These are phyloP conservation scores for Huiozyma naganishii DNA, from an alignment of 805 yeast genomes.

Conservation along the genomic window DNA sequence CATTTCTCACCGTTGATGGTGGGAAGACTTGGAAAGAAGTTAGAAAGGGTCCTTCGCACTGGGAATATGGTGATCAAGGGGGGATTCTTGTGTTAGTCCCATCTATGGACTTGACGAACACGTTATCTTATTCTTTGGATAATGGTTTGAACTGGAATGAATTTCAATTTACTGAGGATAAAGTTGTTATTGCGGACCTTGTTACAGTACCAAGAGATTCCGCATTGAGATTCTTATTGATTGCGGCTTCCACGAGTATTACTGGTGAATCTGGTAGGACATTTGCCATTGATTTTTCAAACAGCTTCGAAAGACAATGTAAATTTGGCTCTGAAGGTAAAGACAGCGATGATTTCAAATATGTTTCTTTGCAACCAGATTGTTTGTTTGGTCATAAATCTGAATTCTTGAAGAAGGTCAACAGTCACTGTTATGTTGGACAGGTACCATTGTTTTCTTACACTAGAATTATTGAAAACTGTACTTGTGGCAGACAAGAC, in stretches of 20 bases:
- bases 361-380: slow-evolving; percentile 45
- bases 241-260: slow-evolving; percentile 39
- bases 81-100: slow-evolving; percentile 68
- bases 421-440: slow-evolving; percentile 57
- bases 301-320: slow-evolving; percentile 45
- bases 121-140: slow-evolving; percentile 57
- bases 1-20: slow-evolving; percentile 81
- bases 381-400: slow-evolving; percentile 69
- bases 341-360: slow-evolving; percentile 47
- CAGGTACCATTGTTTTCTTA: slow-evolving; percentile 50
- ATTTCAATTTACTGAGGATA: slow-evolving; percentile 47
- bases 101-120: slow-evolving; percentile 46
- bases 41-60: slow-evolving; percentile 61
- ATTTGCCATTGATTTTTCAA: slow-evolving; percentile 48
- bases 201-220: slow-evolving; percentile 89
- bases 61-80: slow-evolving; percentile 97
- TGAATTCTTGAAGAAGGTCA: slow-evolving; percentile 45
- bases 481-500: slow-evolving; percentile 78
- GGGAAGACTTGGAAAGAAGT: slow-evolving; percentile 84
- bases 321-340: slow-evolving; percentile 34
- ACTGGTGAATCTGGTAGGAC: slow-evolving; percentile 38
- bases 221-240: slow-evolving; percentile 63
- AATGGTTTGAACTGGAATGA: slow-evolving; percentile 72
- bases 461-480: slow-evolving; percentile 47
- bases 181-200: slow-evolving; percentile 53